Evolutionary conservation across 169 alveolate genomes (phyloP).

Genomic region (Babesia bigemina): DNA sequence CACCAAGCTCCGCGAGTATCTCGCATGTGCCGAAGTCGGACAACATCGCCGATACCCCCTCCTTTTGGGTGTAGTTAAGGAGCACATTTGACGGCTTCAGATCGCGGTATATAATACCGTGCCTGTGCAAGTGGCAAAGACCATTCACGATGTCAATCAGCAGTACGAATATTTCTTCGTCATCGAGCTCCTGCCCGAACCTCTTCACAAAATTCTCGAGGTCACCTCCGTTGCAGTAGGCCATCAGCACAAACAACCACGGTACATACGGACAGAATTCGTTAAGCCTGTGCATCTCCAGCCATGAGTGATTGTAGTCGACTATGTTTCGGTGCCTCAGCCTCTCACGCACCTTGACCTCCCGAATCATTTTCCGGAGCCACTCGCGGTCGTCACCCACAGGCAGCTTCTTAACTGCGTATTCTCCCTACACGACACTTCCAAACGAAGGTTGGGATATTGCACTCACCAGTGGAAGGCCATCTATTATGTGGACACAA

Average conservation of each 20-base stretch:
- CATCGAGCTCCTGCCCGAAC: slow-evolving; percentile 18
- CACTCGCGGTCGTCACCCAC: slow-evolving; percentile 81
- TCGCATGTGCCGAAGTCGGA: slow-evolving; percentile 85
- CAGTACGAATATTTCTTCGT: slow-evolving; percentile 49
- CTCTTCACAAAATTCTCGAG: slow-evolving; percentile 51
- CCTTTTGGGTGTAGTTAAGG: slow-evolving; percentile 49
- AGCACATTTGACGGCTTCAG: slow-evolving; percentile 83
- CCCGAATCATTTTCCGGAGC: slow-evolving; percentile 75
- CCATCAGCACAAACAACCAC: slow-evolving; percentile 85
- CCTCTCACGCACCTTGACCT: slow-evolving; percentile 80
- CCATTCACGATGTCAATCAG: slow-evolving; percentile 78
- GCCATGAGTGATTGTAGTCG: slow-evolving; percentile 81
- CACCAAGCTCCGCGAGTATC: slow-evolving; percentile 29
- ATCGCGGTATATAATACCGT: slow-evolving; percentile 79
- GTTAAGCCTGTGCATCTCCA: slow-evolving; percentile 79
- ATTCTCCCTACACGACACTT: slow-evolving; percentile 70
- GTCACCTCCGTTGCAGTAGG: slow-evolving; percentile 83
- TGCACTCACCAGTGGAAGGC: slow-evolving; percentile 66
- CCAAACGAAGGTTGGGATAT: background rate
- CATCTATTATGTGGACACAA: slow-evolving; percentile 79
- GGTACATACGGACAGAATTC: slow-evolving; percentile 82
- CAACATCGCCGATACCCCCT: slow-evolving; percentile 70
- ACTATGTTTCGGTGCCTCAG: slow-evolving; percentile 79
- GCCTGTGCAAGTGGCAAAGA: slow-evolving; percentile 76
- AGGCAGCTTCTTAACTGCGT: slow-evolving; percentile 83